Base-by-base conservation (phyloP, 352 stramenopile genomes). In the Phytopythium montanum region DNA sequence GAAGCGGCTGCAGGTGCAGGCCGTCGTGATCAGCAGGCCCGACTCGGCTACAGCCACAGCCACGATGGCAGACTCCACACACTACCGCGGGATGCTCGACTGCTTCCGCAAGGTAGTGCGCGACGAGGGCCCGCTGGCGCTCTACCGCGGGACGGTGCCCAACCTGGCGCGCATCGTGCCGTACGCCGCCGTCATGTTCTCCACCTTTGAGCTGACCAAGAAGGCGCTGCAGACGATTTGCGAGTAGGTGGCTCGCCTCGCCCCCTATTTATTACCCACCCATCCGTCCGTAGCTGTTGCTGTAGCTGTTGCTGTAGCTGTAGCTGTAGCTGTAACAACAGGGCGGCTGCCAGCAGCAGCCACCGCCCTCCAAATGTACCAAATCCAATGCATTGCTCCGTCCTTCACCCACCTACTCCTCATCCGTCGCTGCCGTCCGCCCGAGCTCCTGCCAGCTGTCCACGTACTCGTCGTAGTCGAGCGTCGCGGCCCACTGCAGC, bases 131-230 rank as follows among this genome's bases (percentile, higher is more conserved):
- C 62, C 69, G 13, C 41, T 83, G 31, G 83, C 76, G 59, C 70
- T 95, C 48, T 95, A 92, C 61, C 81, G 82, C 36, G 83, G 85
- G 52, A 91, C 81, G 3, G 59, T 87, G n/a, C 76, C 85, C 52
- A 94, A 94, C 62, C 70, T 92, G 51, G 75, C 80, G 12, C 84
- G 85, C 39, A 83, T 94, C 57, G 79, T 92, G 29, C 85, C 85
- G 46, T 92, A 91, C 67, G 80, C 82, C 2, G 85, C 85, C 18
- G 76, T 94, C 55, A 91, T 91, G 79, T 94, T 92, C 65, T 87
- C 77, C 61, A 88, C 84, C 28, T 93, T 87, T 58, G 84, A 93
- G 64, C 81, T 74, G 65, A 89, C 78, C 55, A 93, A 93, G 68
- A 81, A 88, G 68, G 67, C 69, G 18, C 61, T 90, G 52, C 75